Conservation (phyloP, 371 early-diverging fungal genomes). For the Haplosporangium sp. region DNA sequence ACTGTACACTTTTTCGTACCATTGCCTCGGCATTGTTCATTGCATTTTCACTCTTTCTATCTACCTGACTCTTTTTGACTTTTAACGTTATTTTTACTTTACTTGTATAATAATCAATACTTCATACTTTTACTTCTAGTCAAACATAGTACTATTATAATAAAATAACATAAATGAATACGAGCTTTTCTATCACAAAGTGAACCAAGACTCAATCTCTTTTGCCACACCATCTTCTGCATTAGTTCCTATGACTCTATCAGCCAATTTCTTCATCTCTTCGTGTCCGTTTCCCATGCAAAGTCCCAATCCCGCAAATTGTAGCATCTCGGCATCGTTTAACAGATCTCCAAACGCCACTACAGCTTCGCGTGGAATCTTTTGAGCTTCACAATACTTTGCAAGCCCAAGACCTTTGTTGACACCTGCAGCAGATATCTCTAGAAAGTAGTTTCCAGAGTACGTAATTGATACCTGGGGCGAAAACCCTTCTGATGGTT, state of each 20-base stretch:
- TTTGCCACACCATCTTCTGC: slow-evolving; percentile 48
- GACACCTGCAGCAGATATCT: slow-evolving; percentile 64
- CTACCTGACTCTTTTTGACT: not conserved
- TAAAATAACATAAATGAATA: not conserved
- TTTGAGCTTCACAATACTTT: slow-evolving; percentile 53
- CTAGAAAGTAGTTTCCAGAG: slow-evolving; percentile 63
- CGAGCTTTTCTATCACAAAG: not conserved
- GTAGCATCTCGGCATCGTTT: slow-evolving; percentile 67
- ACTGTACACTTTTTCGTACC: not conserved
- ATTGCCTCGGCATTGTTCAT: not conserved
- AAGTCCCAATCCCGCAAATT: slow-evolving; percentile 59
- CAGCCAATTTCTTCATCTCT: slow-evolving; percentile 42
- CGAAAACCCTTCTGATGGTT: not conserved
- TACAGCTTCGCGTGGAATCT: slow-evolving; percentile 44
- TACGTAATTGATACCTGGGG: slow-evolving; percentile 47
- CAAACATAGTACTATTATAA: not conserved
- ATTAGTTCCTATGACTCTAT: slow-evolving; percentile 48
- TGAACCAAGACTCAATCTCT: slow-evolving; percentile 50
- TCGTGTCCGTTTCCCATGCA: slow-evolving; percentile 54
- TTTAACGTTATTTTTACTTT: not conserved
- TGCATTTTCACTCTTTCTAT: not conserved
- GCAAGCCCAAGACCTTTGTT: slow-evolving; percentile 62
- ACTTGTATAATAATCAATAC: slow-evolving; percentile 11
- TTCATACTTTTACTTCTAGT: not conserved
- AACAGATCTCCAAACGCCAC: slow-evolving; percentile 70